Conservation (phyloP, 192 early-diverging fungal genomes). For the Cladochytrium replicatum region DNA sequence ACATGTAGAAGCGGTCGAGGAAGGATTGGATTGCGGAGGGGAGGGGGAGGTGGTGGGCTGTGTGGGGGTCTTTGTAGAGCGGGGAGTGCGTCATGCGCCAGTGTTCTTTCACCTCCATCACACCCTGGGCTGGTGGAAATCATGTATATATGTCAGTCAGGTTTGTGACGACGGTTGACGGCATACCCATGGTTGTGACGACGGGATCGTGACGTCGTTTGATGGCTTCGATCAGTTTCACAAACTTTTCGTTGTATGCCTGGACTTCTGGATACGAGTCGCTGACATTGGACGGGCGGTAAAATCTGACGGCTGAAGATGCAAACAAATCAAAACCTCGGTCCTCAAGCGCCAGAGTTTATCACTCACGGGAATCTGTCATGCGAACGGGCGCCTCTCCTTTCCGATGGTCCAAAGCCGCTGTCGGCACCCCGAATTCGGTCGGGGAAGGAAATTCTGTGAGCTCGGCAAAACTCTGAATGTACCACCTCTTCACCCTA, state of each 20-base stretch:
- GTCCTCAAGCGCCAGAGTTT: background rate
- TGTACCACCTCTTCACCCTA: slow-evolving; percentile 93
- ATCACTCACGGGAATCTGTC: background rate
- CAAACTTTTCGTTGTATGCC: slow-evolving; percentile 75
- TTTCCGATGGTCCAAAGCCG: background rate
- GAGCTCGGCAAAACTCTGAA: slow-evolving; percentile 74
- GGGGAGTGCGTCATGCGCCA: slow-evolving; percentile 34
- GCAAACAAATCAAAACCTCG: background rate
- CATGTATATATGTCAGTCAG: background rate
- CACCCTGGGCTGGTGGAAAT: slow-evolving; percentile 65
- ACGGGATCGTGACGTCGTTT: slow-evolving; percentile 90
- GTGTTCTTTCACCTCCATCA: slow-evolving; percentile 80
- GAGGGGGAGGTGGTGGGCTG: slow-evolving; percentile 16
- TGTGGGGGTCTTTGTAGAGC: background rate
- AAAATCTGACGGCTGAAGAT: slow-evolving; percentile 32
- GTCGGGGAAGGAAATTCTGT: slow-evolving; percentile 44
- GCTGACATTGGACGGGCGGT: slow-evolving; percentile 37
- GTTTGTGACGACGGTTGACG: background rate
- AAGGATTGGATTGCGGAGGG: slow-evolving; percentile 78
- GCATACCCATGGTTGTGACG: slow-evolving; percentile 67
- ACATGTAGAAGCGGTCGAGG: slow-evolving; percentile 93
- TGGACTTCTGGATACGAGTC: slow-evolving; percentile 59
- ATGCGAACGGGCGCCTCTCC: background rate
- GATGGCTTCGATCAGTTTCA: slow-evolving; percentile 79
- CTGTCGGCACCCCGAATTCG: slow-evolving; percentile 31